Conservation (phyloP, 345 rosid species). For the rapeseed (Brassica napus) region Da-Ae NC_063449.1:20441001-20441500, state of each 20-base stretch:
- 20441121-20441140: slow-evolving; percentile 64
- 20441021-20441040: slow-evolving; percentile 40
- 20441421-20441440: slow-evolving; percentile 75
- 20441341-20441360: slow-evolving; percentile 63
- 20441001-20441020: slow-evolving; percentile 42
- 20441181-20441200: slow-evolving; percentile 59
- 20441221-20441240: slow-evolving; percentile 69
- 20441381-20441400: slow-evolving; percentile 61
- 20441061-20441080: slow-evolving; percentile 65
- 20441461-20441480: slow-evolving; percentile 28
- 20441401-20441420: slow-evolving; percentile 55
- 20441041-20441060: slow-evolving; percentile 53
- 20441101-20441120: slow-evolving; percentile 46
- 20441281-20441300: slow-evolving; percentile 41
- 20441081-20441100: slow-evolving; percentile 64
- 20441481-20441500: slow-evolving; percentile 40
- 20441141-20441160: slow-evolving; percentile 54
- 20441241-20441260: slow-evolving; percentile 57
- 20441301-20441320: slow-evolving; percentile 36
- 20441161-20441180: slow-evolving; percentile 44
- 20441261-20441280: slow-evolving; percentile 64
- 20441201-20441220: slow-evolving; percentile 65
- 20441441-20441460: slow-evolving; percentile 67
- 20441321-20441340: slow-evolving; percentile 63
- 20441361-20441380: slow-evolving; percentile 77